Evolutionary conservation across 139 green algal species (phyloP).

Genomic region (Eudorina sp.): DNA sequence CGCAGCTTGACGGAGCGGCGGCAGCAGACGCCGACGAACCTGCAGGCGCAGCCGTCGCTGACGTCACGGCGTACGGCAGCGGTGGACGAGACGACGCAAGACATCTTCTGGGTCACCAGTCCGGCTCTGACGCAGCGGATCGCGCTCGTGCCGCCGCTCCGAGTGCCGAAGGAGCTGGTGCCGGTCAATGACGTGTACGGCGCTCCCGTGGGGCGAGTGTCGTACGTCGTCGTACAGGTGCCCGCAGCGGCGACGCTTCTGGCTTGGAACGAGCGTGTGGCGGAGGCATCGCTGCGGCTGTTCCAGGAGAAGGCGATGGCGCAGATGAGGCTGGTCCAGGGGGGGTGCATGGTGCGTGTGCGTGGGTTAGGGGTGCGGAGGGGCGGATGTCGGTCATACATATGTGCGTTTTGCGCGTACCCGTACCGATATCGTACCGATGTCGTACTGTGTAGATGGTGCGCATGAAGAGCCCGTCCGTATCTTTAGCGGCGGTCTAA

Average conservation of each 20-base stretch:
- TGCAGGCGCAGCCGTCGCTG: neutral
- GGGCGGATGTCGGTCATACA: no score
- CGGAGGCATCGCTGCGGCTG: neutral
- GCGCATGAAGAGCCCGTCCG: no score
- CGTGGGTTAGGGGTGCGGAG: no score
- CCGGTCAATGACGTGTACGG: conserved; percentile 1
- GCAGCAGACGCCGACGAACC: neutral
- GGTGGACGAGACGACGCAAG: neutral
- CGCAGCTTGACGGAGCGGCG: neutral
- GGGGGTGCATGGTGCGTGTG: conserved; percentile 18
- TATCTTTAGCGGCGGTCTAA: no score
- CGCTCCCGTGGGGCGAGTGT: neutral
- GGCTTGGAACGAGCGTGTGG: conserved; percentile 20
- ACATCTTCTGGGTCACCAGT: neutral
- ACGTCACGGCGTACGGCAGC: neutral
- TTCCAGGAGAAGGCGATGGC: neutral
- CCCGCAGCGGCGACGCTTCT: neutral
- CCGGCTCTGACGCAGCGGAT: neutral
- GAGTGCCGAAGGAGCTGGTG: neutral
- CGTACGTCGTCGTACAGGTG: conserved; percentile 32
- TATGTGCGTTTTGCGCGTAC: no score
- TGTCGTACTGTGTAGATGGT: no score
- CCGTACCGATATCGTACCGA: no score
- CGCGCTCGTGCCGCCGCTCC: conserved; percentile 14
- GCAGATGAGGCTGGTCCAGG: neutral